phyloP scores from a whole-genome alignment of 2,329 filamentous ascomycete genomes.

The Paecilomyces sp. region DNA sequence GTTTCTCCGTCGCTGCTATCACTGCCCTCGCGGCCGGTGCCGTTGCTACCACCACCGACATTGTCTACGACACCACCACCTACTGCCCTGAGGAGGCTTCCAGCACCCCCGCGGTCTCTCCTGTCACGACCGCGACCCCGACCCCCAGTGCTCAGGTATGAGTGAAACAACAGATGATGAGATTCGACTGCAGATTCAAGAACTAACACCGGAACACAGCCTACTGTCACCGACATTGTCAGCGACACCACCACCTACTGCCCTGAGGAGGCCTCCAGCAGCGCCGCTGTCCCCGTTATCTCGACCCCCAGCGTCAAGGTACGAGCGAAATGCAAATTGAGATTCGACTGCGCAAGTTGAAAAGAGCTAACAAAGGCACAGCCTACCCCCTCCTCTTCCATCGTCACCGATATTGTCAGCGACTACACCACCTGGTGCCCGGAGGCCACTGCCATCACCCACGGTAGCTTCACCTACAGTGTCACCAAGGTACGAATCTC shows the following conservation, averaged over 20 bases:
- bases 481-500: conserved; percentile 51
- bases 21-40: conserved; percentile 34
- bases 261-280: conserved; percentile 38
- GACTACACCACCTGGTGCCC: conserved; percentile 68
- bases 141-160: conserved; percentile 4
- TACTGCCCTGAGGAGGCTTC: conserved; percentile 28
- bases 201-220: conserved; percentile 30
- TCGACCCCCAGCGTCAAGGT: no score
- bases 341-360: no score
- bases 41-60: conserved; percentile 16
- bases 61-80: not conserved
- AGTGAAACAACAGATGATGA: conserved; percentile 7
- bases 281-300: not conserved
- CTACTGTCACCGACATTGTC: conserved; percentile 7
- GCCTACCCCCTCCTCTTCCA: conserved; percentile 19
- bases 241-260: not conserved
- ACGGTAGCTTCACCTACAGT: conserved; percentile 61
- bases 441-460: conserved; percentile 54
- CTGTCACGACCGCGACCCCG: conserved; percentile 7
- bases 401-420: conserved; percentile 60
- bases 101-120: conserved; percentile 37
- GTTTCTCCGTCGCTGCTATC: conserved; percentile 39
- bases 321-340: no score
- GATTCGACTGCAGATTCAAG: not conserved
- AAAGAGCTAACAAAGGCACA: no score